Conservation (phyloP, 2,329 filamentous ascomycete species). For the Sarocladium oryzae region DNA sequence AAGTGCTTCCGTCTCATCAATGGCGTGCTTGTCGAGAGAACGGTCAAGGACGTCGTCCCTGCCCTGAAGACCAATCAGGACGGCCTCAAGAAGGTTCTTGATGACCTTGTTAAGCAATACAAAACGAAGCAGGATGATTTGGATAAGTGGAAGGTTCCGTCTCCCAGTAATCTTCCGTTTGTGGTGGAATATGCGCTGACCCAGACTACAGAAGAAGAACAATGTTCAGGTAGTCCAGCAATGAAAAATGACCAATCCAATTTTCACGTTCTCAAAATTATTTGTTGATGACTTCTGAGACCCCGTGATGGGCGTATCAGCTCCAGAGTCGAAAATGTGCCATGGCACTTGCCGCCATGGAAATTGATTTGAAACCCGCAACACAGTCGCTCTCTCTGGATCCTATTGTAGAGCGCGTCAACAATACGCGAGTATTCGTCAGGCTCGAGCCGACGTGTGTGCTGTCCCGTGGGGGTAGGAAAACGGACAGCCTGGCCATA, state of each 20-base stretch:
- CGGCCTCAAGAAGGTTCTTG: conserved; percentile 85
- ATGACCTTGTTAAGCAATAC: conserved; percentile 94
- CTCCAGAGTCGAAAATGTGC: too few species aligned
- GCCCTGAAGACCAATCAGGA: conserved; percentile 90
- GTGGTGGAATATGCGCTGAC: conserved; percentile 11
- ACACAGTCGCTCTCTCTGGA: too few species aligned
- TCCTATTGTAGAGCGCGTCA: too few species aligned
- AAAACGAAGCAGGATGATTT: conserved; percentile 90
- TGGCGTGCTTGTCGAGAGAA: conserved; percentile 89
- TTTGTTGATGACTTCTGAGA: too few species aligned
- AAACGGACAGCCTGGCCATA: too few species aligned
- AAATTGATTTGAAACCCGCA: too few species aligned
- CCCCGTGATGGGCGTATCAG: too few species aligned
- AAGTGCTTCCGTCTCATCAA: conserved; percentile 99
- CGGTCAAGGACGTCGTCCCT: conserved; percentile 86
- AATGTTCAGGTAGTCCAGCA: conserved; percentile 82
- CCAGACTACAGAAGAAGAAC: conserved; percentile 67
- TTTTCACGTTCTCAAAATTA: not conserved
- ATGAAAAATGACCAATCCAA: not conserved
- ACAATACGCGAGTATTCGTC: too few species aligned
- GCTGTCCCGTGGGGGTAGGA: too few species aligned
- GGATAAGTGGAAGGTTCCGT: conserved; percentile 95
- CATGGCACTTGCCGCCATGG: too few species aligned
- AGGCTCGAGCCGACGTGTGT: too few species aligned
- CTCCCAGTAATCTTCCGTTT: conserved; percentile 7